Evolutionary conservation across 805 yeast species (phyloP).

Genomic region (Candida stauntonica): DNA sequence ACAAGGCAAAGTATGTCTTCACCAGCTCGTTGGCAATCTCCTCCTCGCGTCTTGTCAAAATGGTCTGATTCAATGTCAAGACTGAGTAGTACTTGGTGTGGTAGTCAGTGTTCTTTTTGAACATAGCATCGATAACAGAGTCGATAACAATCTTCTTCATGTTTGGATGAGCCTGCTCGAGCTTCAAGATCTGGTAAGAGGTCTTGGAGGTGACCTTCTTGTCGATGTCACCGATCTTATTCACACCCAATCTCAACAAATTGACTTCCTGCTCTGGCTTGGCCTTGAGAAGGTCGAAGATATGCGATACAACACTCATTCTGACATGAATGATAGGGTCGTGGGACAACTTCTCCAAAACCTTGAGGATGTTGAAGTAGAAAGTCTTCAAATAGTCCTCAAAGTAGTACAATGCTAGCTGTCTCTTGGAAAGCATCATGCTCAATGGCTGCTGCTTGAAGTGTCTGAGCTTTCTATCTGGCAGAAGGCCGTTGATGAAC

Average conservation of each 20-base stretch:
- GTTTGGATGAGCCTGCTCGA: conserved; percentile 91
- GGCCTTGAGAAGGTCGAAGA: conserved; percentile 72
- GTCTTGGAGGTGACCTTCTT: conserved; percentile 87
- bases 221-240: conserved; percentile 90
- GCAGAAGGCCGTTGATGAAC: conserved; percentile 74
- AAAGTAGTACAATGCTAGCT: conserved; percentile 71
- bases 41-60: conserved; percentile 70
- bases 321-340: conserved; percentile 90
- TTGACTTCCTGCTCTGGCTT: conserved; percentile 98
- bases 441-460: conserved; percentile 70
- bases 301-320: conserved; percentile 66
- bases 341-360: conserved; percentile 76
- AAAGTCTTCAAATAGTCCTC: conserved; percentile 83
- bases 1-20: conserved; percentile 78
- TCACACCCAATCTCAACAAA: conserved; percentile 80
- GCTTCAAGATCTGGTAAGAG: conserved; percentile 70
- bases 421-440: conserved; percentile 42
- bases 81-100: conserved; percentile 87
- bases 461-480: conserved; percentile 75
- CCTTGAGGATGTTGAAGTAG: conserved; percentile 71
- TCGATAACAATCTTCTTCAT: conserved; percentile 84
- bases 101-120: conserved; percentile 72
- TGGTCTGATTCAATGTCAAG: conserved; percentile 88
- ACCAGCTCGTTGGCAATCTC: conserved; percentile 80
- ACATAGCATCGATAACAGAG: conserved; percentile 73